phyloP scores from a whole-genome alignment of 2,329 filamentous ascomycete genomes.

The Setomelanomma holmii region DNA sequence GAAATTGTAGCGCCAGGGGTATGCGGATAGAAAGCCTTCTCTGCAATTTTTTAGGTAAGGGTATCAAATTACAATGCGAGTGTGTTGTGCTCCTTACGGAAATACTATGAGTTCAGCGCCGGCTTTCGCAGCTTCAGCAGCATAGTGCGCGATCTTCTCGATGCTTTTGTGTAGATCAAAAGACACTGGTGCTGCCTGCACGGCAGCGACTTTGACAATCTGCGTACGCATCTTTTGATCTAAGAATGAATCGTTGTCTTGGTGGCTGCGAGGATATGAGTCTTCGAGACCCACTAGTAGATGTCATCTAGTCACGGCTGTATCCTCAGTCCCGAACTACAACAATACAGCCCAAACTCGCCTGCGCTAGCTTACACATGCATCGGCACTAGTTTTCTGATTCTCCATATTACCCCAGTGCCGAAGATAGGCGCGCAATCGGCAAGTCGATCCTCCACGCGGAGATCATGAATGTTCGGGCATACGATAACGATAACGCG shows the following conservation, averaged over 20 bases:
- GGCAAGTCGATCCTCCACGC: background rate
- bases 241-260: no score
- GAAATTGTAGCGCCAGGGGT: slow-evolving; percentile 54
- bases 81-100: slow-evolving; percentile 49
- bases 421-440: slow-evolving; percentile 9
- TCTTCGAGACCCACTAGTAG: no score
- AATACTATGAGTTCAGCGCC: slow-evolving; percentile 53
- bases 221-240: background rate
- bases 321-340: no score
- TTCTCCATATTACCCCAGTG: background rate
- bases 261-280: no score
- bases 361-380: background rate
- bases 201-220: slow-evolving; percentile 48
- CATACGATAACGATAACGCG: background rate
- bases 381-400: background rate
- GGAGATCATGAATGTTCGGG: background rate
- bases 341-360: background rate
- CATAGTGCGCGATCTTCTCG: slow-evolving; percentile 5
- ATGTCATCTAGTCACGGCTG: no score
- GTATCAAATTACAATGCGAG: background rate
- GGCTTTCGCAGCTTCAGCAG: slow-evolving; percentile 36
- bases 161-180: slow-evolving; percentile 50
- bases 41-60: slow-evolving; percentile 24
- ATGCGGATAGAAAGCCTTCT: slow-evolving; percentile 53
- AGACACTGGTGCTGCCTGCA: slow-evolving; percentile 52